phyloP scores from a whole-genome alignment of 1,284 basidiomycete genomes.

The Ceratobasidium sp. region DNA sequence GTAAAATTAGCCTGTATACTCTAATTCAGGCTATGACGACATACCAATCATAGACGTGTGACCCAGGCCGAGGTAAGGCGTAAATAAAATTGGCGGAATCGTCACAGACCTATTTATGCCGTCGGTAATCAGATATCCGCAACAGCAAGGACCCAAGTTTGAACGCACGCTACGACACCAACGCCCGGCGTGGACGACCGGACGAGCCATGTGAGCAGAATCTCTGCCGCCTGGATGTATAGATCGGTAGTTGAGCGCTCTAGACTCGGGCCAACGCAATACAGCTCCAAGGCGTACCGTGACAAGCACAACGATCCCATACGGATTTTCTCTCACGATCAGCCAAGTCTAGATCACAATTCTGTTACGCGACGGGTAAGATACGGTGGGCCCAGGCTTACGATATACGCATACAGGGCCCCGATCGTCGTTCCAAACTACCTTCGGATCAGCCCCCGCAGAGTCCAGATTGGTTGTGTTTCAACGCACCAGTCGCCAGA shows the following conservation, averaged over 20 bases:
- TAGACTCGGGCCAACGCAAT: background rate
- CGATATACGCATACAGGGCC: conserved; percentile 32
- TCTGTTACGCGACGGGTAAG: background rate
- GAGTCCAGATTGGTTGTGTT: background rate
- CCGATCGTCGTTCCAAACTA: conserved; percentile 35
- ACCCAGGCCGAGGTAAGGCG: conserved; percentile 56
- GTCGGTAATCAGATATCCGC: no score
- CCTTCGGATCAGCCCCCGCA: background rate
- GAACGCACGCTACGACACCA: conserved; percentile 61
- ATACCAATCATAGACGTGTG: conserved; percentile 53
- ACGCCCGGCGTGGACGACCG: conserved; percentile 59
- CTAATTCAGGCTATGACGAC: conserved; percentile 44
- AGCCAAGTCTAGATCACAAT: conserved; percentile 5
- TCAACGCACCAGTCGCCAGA: conserved; percentile 30
- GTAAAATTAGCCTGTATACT: background rate
- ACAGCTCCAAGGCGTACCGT: conserved; percentile 53
- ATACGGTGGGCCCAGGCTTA: conserved; percentile 7
- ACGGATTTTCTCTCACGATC: conserved; percentile 56
- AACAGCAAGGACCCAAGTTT: background rate
- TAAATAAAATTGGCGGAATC: conserved; percentile 61
- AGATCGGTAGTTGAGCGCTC: background rate
- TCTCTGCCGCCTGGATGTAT: conserved; percentile 54
- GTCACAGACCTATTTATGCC: conserved; percentile 58
- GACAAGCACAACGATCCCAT: conserved; percentile 59
- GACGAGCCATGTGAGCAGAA: conserved; percentile 62